A percentile compares a stretch with the other conserved stretches of the same genome.
Evolutionary conservation across 2,329 filamentous ascomycete genomes (phyloP).

Genomic region (Alternaria triticimaculans): DNA sequence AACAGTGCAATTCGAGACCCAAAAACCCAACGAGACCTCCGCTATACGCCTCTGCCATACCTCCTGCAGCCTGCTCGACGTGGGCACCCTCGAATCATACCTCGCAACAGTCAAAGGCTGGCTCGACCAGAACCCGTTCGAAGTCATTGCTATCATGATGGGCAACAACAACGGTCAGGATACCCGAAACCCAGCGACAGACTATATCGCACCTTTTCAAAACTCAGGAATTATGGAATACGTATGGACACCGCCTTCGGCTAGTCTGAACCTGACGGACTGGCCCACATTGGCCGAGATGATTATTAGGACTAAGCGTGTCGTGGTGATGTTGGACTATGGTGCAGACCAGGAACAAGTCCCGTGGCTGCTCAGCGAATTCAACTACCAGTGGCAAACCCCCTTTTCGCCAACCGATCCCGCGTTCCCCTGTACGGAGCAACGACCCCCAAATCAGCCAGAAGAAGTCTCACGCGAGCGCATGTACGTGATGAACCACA

Average conservation of each 20-base stretch:
- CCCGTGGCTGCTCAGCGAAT: constrained; percentile 87
- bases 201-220: constrained; percentile 73
- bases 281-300: constrained; percentile 82
- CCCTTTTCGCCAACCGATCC: constrained; percentile 77
- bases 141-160: constrained; percentile 85
- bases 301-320: constrained; percentile 41
- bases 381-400: constrained; percentile 89
- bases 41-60: constrained; percentile 78
- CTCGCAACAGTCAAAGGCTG: constrained; percentile 72
- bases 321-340: constrained; percentile 47
- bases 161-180: constrained; percentile 68
- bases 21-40: constrained; percentile 62
- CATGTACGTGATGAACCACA: constrained; percentile 89
- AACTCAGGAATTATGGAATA: constrained; percentile 74
- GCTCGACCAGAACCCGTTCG: constrained; percentile 79
- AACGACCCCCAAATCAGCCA: constrained; percentile 74
- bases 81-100: constrained; percentile 77
- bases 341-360: constrained; percentile 75
- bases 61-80: constrained; percentile 80
- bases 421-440: constrained; percentile 76
- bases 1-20: constrained; percentile 66
- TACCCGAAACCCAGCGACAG: constrained; percentile 64
- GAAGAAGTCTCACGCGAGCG: constrained; percentile 60
- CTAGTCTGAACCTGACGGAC: constrained; percentile 73
- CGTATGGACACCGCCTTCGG: constrained; percentile 73